A percentile compares a stretch with the other conserved stretches of the same genome.
Evolutionary conservation across 176 grass and related monocot genomes (phyloP).

Genomic region (Oryza meridionalis): DNA sequence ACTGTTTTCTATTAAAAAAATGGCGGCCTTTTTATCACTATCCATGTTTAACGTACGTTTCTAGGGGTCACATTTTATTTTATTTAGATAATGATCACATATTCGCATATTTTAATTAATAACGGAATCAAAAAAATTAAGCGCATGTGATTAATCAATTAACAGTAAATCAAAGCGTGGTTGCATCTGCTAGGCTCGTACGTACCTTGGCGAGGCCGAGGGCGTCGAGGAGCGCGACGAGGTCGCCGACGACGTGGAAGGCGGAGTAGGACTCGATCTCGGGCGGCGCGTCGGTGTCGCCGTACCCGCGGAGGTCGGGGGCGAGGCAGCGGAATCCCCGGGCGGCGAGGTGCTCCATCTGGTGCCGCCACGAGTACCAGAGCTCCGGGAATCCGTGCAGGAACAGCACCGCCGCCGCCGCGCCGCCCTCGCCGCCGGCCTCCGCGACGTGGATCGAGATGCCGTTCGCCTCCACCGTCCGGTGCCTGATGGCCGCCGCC

Average conservation of each 20-base stretch:
- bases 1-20: too few relatives aligned
- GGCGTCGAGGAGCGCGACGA: constrained; percentile 68
- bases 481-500: constrained; percentile 41
- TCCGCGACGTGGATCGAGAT: constrained; percentile 80
- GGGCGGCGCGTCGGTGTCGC: constrained; percentile 58
- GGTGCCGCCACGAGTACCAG: constrained; percentile 94
- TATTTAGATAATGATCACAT: too few relatives aligned
- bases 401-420: constrained; percentile 47
- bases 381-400: constrained; percentile 87
- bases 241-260: constrained; percentile 83
- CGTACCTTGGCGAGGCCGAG: constrained; percentile 54
- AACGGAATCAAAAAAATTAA: neutral
- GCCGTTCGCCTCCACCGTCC: constrained; percentile 66
- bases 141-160: neutral
- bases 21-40: too few relatives aligned
- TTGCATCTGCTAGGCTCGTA: neutral
- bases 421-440: constrained; percentile 37
- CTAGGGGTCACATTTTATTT: too few relatives aligned
- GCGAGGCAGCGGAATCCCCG: constrained; percentile 64
- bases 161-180: neutral
- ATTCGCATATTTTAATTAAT: too few relatives aligned
- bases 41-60: too few relatives aligned
- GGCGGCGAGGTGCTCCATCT: constrained; percentile 58
- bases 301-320: constrained; percentile 80
- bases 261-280: constrained; percentile 51